Base-by-base conservation (phyloP, 2,329 filamentous ascomycete genomes). In the Nigrograna mackinnonii region DNA sequence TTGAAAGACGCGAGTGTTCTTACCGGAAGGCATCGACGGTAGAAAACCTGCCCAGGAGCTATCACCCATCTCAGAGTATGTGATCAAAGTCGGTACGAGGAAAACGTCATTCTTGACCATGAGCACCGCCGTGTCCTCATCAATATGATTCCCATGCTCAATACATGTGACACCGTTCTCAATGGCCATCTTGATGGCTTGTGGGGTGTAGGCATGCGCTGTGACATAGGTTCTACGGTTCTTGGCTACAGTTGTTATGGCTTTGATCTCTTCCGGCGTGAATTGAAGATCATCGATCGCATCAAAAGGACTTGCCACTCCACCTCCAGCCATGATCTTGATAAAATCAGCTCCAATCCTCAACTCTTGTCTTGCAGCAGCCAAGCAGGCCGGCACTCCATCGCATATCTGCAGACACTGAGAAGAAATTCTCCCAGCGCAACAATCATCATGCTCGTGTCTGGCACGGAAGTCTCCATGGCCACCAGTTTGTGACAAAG, bases 91-190 rank as follows among this genome's bases (percentile, higher is more conserved):
- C 14, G 24, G 24, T 12, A 14, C 14, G 11, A 28, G 14, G 3
- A 12, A 28, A 14, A 28, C 24, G 14, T 28, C 24, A 3, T 28
- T 28, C 46, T 72, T 66, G 0, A 73, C 77, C 77, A 82, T 80
- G 39, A 77, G 63, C 34, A 65, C 58, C 0, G 79, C 68, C 47
- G 74, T 64, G 20, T 76, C 70, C 55, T 82, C 79, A 63, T 87
- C 85, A 38, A 84, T 68, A n/a, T 84, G 68, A 13, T 81, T 77
- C 18, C 82, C 83, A 50, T 83, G 80, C 46, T 84, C 80, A 47
- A 83, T 82, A 1, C 78, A 78, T 14, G 54, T 68, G 1, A 79
- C 77, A 5, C 79, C 81, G 37, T 82, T 77, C 13, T 75, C 69
- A 16, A 84, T 68, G 2, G 77, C 77, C 44, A 81, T 78, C 5